phyloP scores from a whole-genome alignment of 257 asterid genomes.

The Euphrasia confusa region DNA sequence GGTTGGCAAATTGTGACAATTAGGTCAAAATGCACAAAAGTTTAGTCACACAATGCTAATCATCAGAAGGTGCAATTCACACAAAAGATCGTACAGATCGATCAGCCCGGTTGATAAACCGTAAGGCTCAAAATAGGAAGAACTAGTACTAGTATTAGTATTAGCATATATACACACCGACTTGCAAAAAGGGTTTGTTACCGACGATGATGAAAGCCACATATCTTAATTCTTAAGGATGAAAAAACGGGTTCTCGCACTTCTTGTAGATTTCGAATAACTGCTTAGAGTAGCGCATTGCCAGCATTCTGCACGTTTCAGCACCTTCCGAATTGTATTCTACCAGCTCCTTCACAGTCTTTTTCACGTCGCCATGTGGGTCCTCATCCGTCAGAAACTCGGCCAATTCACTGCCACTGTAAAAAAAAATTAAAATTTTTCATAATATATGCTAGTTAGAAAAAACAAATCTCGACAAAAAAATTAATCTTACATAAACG shows the following conservation, averaged over 20 bases:
- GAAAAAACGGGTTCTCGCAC: slow-evolving; percentile 48
- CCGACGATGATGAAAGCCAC: neutral
- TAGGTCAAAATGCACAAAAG: neutral
- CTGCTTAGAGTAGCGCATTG: slow-evolving; percentile 51
- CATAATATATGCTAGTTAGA: neutral
- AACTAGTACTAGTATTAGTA: too few species aligned
- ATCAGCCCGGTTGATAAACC: too few species aligned
- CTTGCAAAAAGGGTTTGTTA: neutral
- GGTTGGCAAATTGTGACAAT: neutral
- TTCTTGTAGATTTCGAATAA: slow-evolving; percentile 48
- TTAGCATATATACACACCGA: too few species aligned
- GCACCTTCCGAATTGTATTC: slow-evolving; percentile 34
- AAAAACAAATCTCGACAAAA: neutral
- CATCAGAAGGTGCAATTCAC: neutral
- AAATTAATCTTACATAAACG: slow-evolving; percentile 33
- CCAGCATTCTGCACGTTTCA: slow-evolving; percentile 41
- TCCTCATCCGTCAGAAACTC: slow-evolving; percentile 57
- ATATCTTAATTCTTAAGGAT: slow-evolving; percentile 18
- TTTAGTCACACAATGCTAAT: neutral
- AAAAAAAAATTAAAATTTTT: neutral
- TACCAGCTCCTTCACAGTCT: slow-evolving; percentile 46
- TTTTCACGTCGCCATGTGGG: slow-evolving; percentile 38
- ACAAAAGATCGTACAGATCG: too few species aligned
- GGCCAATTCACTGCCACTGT: slow-evolving; percentile 56
- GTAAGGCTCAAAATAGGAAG: neutral